A percentile compares a stretch with the other conserved stretches of the same genome.
Conservation (phyloP, 495 filamentous ascomycete species). For the Podospora pseudocomata region DNA sequence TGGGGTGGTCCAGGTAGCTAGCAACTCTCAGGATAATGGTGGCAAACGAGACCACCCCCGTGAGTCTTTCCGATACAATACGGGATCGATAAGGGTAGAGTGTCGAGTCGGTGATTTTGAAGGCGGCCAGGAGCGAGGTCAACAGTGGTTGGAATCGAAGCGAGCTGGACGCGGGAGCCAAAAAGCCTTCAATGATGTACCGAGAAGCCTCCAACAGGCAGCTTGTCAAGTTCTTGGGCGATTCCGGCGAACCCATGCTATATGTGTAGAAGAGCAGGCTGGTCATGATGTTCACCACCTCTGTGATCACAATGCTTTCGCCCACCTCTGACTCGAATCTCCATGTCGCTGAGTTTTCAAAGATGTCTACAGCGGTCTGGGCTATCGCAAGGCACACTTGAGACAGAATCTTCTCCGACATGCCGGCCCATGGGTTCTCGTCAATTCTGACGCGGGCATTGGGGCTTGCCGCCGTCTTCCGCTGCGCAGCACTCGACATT, state of each 20-base stretch:
- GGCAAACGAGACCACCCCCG: constrained; percentile 60
- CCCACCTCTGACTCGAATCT: constrained; percentile 66
- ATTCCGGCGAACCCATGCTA: constrained; percentile 60
- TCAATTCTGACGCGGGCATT: constrained; percentile 49
- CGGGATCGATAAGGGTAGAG: constrained; percentile 57
- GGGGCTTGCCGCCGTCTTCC: constrained; percentile 56
- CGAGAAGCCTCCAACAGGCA: constrained; percentile 62
- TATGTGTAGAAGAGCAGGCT: constrained; percentile 67
- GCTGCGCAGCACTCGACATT: constrained; percentile 64
- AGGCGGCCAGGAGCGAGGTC: constrained; percentile 62
- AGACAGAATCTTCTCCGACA: constrained; percentile 72
- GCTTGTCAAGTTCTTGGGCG: constrained; percentile 58
- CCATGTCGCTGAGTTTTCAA: constrained; percentile 79
- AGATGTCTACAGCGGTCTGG: constrained; percentile 70
- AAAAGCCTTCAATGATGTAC: constrained; percentile 71
- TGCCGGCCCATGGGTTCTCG: constrained; percentile 60
- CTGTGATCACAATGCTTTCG: constrained; percentile 50
- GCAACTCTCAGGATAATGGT: constrained; percentile 66
- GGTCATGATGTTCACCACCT: constrained; percentile 64
- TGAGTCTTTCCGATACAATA: constrained; percentile 59
- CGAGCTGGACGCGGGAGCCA: constrained; percentile 63
- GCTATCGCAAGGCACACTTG: constrained; percentile 68
- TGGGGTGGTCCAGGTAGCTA: constrained; percentile 56
- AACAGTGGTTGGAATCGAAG: constrained; percentile 76
- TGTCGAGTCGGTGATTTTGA: constrained; percentile 60